Evolutionary conservation across 2,329 filamentous ascomycete species (phyloP).

Genomic region (Ustilaginoidea virens): DNA sequence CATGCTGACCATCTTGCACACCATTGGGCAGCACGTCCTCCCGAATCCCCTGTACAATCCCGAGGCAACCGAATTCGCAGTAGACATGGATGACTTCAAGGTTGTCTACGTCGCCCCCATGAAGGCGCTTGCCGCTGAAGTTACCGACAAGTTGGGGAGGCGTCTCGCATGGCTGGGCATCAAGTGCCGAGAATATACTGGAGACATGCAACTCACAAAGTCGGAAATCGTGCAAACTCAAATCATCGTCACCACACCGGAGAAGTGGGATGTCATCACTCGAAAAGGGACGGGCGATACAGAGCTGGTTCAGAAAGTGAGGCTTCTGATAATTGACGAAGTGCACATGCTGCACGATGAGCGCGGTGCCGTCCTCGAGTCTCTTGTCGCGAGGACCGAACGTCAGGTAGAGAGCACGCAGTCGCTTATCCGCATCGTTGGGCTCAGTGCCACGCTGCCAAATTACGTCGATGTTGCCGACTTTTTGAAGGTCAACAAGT

Average conservation of each 20-base stretch:
- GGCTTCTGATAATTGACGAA: slow-evolving; percentile 92
- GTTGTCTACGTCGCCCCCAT: slow-evolving; percentile 98
- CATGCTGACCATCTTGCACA: slow-evolving; percentile 89
- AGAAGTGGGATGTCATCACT: slow-evolving; percentile 99
- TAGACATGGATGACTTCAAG: slow-evolving; percentile 84
- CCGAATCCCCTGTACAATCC: slow-evolving; percentile 68
- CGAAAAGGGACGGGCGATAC: slow-evolving; percentile 95
- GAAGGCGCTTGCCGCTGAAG: slow-evolving; percentile 94
- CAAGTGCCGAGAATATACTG: slow-evolving; percentile 83
- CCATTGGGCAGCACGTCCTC: slow-evolving; percentile 68
- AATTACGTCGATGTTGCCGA: slow-evolving; percentile 96
- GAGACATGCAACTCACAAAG: slow-evolving; percentile 98
- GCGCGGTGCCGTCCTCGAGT: slow-evolving; percentile 88
- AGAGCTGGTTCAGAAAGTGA: slow-evolving; percentile 92
- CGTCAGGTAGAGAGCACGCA: slow-evolving; percentile 96
- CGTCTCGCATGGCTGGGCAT: slow-evolving; percentile 88
- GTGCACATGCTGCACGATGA: slow-evolving; percentile 99
- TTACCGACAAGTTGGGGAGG: slow-evolving; percentile 87
- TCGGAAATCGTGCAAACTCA: slow-evolving; percentile 90
- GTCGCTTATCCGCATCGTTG: slow-evolving; percentile 89
- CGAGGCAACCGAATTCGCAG: slow-evolving; percentile 60
- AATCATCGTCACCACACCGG: slow-evolving; percentile 95
- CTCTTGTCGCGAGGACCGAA: slow-evolving; percentile 85
- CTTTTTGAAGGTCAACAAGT: slow-evolving; percentile 89
- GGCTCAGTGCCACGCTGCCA: slow-evolving; percentile 85